Conservation (phyloP, 225 moss, liverwort and hornwort species). For the Physcomitrellopsis africana region DNA sequence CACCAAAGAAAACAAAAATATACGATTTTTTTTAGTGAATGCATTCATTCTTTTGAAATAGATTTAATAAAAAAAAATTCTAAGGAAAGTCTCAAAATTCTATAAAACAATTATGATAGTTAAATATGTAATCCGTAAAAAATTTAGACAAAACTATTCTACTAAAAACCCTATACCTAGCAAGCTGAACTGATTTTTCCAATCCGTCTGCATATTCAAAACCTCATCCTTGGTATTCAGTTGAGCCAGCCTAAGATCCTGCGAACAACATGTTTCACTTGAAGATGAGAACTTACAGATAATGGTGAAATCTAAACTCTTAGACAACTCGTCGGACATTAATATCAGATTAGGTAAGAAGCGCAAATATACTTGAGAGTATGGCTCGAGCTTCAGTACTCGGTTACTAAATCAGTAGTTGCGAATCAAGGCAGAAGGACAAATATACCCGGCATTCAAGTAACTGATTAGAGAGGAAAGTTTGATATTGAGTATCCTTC, state of each 20-base stretch:
- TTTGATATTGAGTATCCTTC: conserved; percentile 43
- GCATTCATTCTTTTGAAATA: too few relatives aligned
- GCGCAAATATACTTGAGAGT: too few relatives aligned
- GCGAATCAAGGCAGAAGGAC: neutral
- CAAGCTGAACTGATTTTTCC: conserved; percentile 42
- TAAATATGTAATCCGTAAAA: too few relatives aligned
- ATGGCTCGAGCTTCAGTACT: too few relatives aligned
- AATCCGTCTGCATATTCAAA: conserved; percentile 46
- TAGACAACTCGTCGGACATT: neutral
- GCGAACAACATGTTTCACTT: conserved; percentile 17
- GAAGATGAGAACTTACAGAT: conserved; percentile 19
- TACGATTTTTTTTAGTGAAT: too few relatives aligned
- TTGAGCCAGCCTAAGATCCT: conserved; percentile 47
- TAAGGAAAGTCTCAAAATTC: too few relatives aligned
- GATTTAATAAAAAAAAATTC: too few relatives aligned
- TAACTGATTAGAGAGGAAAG: conserved; percentile 39
- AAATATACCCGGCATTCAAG: conserved; percentile 39
- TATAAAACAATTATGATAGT: too few relatives aligned
- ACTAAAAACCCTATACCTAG: conserved; percentile 34
- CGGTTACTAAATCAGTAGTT: neutral
- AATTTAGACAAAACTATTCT: too few relatives aligned
- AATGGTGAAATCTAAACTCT: neutral
- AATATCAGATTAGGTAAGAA: conserved; percentile 5
- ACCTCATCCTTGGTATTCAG: conserved; percentile 44
- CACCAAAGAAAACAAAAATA: too few relatives aligned